A percentile compares a stretch with the other conserved stretches of the same genome.
These are phyloP conservation scores for Solanum chiquidenum DNA, from an alignment of 257 asterid species.

Conservation along the genomic window DNA sequence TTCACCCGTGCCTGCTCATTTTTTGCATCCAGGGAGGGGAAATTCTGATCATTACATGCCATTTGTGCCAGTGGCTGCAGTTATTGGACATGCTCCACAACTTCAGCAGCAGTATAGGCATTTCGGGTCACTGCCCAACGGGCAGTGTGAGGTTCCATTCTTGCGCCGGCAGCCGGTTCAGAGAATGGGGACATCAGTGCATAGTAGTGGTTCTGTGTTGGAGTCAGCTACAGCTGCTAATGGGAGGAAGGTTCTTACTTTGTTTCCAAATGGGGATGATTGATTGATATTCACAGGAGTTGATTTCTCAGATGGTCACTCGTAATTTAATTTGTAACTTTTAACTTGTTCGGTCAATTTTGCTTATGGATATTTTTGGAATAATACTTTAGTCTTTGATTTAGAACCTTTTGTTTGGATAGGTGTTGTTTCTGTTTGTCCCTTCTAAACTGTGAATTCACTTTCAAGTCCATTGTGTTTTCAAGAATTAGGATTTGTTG, in stretches of 20 bases:
- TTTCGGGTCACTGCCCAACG: slow-evolving; percentile 28
- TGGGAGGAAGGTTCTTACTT: slow-evolving; percentile 67
- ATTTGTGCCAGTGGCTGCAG: slow-evolving; percentile 38
- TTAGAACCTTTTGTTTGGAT: slow-evolving; percentile 9
- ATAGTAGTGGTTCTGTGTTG: slow-evolving; percentile 17
- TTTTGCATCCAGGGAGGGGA: slow-evolving; percentile 47
- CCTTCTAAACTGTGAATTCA: slow-evolving; percentile 4
- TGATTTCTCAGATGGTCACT: not conserved
- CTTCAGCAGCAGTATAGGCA: slow-evolving; percentile 35
- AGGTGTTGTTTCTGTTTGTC: not conserved
- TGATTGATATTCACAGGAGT: slow-evolving; percentile 16
- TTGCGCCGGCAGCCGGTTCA: slow-evolving; percentile 39
- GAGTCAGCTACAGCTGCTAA: slow-evolving; percentile 34
- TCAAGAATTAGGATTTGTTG: too few species aligned
- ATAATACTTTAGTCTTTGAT: slow-evolving; percentile 8
- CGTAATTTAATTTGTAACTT: slow-evolving; percentile 3
- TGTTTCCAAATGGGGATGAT: slow-evolving; percentile 69
- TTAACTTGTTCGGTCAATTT: slow-evolving; percentile 1
- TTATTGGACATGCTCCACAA: slow-evolving; percentile 25
- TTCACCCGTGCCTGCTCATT: slow-evolving; percentile 68
- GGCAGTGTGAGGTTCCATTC: slow-evolving; percentile 52
- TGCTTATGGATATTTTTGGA: slow-evolving; percentile 2
- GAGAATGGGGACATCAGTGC: slow-evolving; percentile 52
- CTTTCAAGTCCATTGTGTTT: not conserved
- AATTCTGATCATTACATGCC: slow-evolving; percentile 53